Base-by-base conservation (phyloP, 768 basidiomycete species). In the Leccinum barrowsii region DNA sequence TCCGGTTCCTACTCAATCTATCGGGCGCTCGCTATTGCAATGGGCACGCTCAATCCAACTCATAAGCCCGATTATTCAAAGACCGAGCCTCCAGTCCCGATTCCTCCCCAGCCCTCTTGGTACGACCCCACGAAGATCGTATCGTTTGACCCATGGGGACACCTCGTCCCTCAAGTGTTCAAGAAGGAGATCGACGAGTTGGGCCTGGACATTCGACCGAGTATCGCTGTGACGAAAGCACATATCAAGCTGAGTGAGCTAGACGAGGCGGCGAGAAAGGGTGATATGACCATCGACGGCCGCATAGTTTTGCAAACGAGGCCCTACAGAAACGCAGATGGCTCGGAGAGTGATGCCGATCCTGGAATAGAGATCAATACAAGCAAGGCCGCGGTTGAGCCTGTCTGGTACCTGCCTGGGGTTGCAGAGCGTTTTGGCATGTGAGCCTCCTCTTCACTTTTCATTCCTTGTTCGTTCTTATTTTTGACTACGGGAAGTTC, bases 231-330 rank as follows among this genome's bases (percentile, higher is more conserved):
- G 53, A 98, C 96, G 10, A 88, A 86, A 60, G 90, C 94, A 0
- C 95, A 97, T 70, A 85, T 98, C 79, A 98, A 98, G 80, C 80
- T 98, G 72, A 86, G 85, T 71, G 96, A 98, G 75, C 77, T 98
- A 52, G 96, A 98, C 72, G 90, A 91, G 51, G 78, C 85, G 1
- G 85, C 85, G 28, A 78, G 86, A 55, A 82, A 80, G 61, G 94
- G 94, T 2, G 81, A 85, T 17, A 73, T 98, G 42, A 70, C 59
- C 7, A 75, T 96, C 2, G 96, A 98, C 70, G 94, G 92, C 4
- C 88, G 86, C 68, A 75, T 98, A 55, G 89, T 97, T 32, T 69
- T 90, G 62, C 81, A 81, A 73, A 90, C 87, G 61, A 75, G 75
- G 17, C 89, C 85, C 46, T 66, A 87, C 53, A 76, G 67, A 54